Conservation (phyloP, 768 basidiomycete species). For the Thelephora aurantiotincta region DNA sequence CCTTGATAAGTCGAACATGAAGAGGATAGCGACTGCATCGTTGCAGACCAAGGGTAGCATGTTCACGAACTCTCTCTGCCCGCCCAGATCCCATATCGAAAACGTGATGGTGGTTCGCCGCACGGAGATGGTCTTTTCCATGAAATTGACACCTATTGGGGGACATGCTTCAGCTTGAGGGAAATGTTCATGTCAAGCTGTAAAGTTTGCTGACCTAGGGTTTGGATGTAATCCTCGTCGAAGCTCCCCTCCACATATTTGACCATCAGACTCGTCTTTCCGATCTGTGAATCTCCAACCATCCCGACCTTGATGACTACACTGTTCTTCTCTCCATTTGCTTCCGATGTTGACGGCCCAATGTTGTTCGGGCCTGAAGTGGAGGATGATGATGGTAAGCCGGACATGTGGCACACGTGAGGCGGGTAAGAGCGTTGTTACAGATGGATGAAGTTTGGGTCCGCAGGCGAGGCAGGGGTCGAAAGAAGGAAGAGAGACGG, state of each 20-base stretch:
- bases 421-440: neutral
- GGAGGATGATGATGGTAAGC: neutral
- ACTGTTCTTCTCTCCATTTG: conserved; percentile 21
- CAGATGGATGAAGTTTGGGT: conserved; percentile 4
- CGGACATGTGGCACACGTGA: neutral
- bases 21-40: conserved; percentile 97
- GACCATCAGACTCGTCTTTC: conserved; percentile 98
- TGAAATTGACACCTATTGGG: conserved; percentile 83
- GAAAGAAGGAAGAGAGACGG: too few relatives aligned
- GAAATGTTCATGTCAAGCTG: neutral
- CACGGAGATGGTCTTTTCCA: conserved; percentile 99
- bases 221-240: conserved; percentile 99
- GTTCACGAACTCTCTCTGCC: conserved; percentile 97
- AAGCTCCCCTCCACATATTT: conserved; percentile 99
- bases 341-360: neutral
- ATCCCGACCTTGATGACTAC: conserved; percentile 98
- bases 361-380: neutral
- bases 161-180: conserved; percentile 1
- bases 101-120: conserved; percentile 98
- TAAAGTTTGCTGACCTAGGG: conserved; percentile 55
- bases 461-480: conserved; percentile 12
- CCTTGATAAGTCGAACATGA: conserved; percentile 98
- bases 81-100: conserved; percentile 98
- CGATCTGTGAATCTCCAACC: conserved; percentile 99
- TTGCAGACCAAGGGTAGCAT: conserved; percentile 98